Base-by-base conservation (phyloP, 306 rosid species). In the Corylus heterophylla region DNA sequence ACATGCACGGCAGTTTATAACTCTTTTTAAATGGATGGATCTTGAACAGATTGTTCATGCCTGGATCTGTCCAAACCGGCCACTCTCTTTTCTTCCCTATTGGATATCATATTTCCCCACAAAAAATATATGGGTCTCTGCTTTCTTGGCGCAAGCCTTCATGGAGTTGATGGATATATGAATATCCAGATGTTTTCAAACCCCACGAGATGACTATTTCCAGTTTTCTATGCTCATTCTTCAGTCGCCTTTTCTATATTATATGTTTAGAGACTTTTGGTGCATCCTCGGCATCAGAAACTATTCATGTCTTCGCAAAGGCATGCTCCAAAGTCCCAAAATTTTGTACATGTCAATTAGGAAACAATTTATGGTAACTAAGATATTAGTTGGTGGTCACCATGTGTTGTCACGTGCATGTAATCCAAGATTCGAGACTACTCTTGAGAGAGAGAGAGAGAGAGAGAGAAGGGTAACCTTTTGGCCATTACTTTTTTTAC, bases 381-480 rank as follows among this genome's bases (percentile, higher is more conserved):
- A 75, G 79, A 75, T 50, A 49, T 5, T 49, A 20, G 35, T 31
- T 31, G 79, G 73, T 76, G 88, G 83, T 78, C 20, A 29, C 74
- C 93, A 87, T 74, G 88, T 86, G 89, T 75, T 71, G 58, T 84
- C 87, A 87, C 83, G 83, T 86, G 87, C 69, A 27, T 17, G 47
- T 31, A 17, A 45, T 51, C 47, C 64, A 18, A 42, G 71, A 5
- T 39, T 67, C 71, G 7, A 66, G 50, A 66, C 22, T 66, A 14
- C 5, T 35, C 6, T 7, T 58, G 3, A 29, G 11, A 39, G 49
- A 66, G 22, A 66, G 69, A 27, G 17, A 31, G 39, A 31, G 69
- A 63, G 47, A 37, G 49, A 39, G 42, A 39, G 42, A 39, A 5
- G 6, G 45, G 47, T 59, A 8, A 22, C 66, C 29, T 9, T 59